phyloP scores from a whole-genome alignment of 805 yeast genomes.

The Lachancea cidri region DNA sequence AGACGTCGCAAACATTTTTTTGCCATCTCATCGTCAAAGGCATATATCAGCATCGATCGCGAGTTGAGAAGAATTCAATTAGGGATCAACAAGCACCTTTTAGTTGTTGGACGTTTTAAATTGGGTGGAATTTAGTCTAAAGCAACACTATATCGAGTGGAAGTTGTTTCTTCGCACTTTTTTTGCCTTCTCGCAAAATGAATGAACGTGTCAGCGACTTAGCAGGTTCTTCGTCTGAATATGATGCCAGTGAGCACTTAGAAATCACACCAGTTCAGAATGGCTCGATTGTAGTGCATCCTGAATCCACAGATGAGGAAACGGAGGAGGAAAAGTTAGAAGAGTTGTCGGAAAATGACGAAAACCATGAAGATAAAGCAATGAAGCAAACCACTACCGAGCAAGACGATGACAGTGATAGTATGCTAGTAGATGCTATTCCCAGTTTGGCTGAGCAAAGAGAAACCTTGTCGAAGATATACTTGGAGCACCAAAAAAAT shows the following conservation, averaged over 20 bases:
- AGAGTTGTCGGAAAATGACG: neutral
- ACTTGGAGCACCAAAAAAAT: slow-evolving; percentile 10
- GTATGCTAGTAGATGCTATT: slow-evolving; percentile 1
- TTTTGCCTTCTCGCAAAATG: neutral
- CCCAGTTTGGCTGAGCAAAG: slow-evolving; percentile 19
- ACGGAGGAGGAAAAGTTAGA: neutral
- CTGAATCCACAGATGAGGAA: neutral
- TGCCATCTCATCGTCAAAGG: neutral
- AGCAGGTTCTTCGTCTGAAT: neutral
- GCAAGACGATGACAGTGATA: neutral
- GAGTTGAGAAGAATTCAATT: neutral
- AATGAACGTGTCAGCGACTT: neutral
- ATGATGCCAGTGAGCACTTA: neutral
- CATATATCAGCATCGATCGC: neutral
- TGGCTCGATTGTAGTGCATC: neutral
- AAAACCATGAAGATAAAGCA: neutral
- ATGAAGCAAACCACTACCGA: neutral
- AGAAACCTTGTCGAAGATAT: slow-evolving; percentile 12
- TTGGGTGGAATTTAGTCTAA: neutral
- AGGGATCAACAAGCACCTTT: neutral
- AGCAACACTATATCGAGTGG: neutral
- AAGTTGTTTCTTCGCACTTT: neutral
- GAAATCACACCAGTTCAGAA: neutral
- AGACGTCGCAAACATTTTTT: neutral
- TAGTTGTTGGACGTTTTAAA: neutral